A percentile compares a stretch with the other conserved stretches of the same genome.
Conservation (phyloP, 1,139 yeast species). For the Nadsonia starkeyi-henricii region DNA sequence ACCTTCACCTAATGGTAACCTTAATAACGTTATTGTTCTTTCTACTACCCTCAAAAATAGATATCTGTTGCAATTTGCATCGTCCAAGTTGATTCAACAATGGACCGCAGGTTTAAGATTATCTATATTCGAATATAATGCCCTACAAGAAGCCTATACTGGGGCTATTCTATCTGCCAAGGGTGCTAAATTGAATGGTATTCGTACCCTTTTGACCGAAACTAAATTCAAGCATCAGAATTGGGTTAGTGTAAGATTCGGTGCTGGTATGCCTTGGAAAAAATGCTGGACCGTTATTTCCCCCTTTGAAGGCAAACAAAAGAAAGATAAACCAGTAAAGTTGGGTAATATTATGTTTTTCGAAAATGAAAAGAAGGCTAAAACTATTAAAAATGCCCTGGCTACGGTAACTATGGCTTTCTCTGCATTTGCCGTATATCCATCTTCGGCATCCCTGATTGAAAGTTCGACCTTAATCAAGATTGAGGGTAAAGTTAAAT, state of each 20-base stretch:
- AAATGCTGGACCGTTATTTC: slow-evolving; percentile 88
- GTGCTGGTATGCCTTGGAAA: slow-evolving; percentile 97
- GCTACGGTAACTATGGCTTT: slow-evolving; percentile 62
- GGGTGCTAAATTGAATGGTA: slow-evolving; percentile 77
- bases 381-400: slow-evolving; percentile 54
- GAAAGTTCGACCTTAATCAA: slow-evolving; percentile 82
- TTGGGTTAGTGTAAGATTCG: slow-evolving; percentile 89
- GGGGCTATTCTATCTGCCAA: slow-evolving; percentile 84
- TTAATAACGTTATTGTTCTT: slow-evolving; percentile 67
- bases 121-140: slow-evolving; percentile 62
- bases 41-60: slow-evolving; percentile 87
- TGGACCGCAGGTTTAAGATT: slow-evolving; percentile 82
- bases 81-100: slow-evolving; percentile 23
- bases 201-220: slow-evolving; percentile 69
- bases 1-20: slow-evolving; percentile 49
- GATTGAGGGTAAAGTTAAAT: slow-evolving; percentile 66
- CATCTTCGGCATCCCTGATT: slow-evolving; percentile 65
- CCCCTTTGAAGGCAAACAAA: slow-evolving; percentile 35
- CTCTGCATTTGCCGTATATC: slow-evolving; percentile 85
- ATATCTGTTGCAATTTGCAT: slow-evolving; percentile 60
- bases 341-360: slow-evolving; percentile 27
- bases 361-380: slow-evolving; percentile 27
- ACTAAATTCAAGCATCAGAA: slow-evolving; percentile 81
- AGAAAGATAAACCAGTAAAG: slow-evolving; percentile 15
- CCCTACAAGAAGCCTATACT: slow-evolving; percentile 88